phyloP scores from a whole-genome alignment of 352 stramenopile species.

The Pythium coloratum region DNA sequence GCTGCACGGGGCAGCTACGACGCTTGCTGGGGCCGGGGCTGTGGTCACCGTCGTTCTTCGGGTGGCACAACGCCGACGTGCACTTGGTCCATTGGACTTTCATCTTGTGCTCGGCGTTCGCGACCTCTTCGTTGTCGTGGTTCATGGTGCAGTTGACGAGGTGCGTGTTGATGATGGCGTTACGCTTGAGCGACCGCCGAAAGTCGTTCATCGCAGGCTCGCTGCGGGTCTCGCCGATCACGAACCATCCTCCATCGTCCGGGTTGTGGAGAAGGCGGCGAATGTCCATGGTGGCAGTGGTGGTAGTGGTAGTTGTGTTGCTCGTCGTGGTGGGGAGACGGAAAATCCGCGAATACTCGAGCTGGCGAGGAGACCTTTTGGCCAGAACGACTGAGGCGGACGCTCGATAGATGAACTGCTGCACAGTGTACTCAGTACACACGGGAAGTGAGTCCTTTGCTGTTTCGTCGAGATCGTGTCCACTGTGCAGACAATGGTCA shows the following conservation, averaged over 20 bases:
- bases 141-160: slow-evolving; percentile 84
- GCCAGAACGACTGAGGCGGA: not conserved
- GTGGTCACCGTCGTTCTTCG: slow-evolving; percentile 36
- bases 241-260: slow-evolving; percentile 74
- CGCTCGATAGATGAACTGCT: not conserved
- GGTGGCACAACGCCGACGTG: slow-evolving; percentile 75
- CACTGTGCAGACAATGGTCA: not conserved
- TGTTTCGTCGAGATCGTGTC: not conserved
- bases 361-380: not conserved
- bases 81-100: slow-evolving; percentile 86
- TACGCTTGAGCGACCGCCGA: slow-evolving; percentile 74
- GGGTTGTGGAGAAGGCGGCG: slow-evolving; percentile 74
- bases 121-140: slow-evolving; percentile 51
- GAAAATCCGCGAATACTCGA: slow-evolving; percentile 1
- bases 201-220: slow-evolving; percentile 77
- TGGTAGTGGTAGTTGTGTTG: not conserved
- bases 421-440: not conserved
- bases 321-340: not conserved
- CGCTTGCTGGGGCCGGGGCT: slow-evolving; percentile 27
- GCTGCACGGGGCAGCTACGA: slow-evolving; percentile 61
- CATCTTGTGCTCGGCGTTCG: slow-evolving; percentile 74
- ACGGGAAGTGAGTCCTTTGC: not conserved
- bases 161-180: slow-evolving; percentile 85
- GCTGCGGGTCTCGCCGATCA: slow-evolving; percentile 73
- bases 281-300: slow-evolving; percentile 54